Evolutionary conservation across 2,329 filamentous ascomycete genomes (phyloP).

Genomic region (Phyllosticta citrichinensis): DNA sequence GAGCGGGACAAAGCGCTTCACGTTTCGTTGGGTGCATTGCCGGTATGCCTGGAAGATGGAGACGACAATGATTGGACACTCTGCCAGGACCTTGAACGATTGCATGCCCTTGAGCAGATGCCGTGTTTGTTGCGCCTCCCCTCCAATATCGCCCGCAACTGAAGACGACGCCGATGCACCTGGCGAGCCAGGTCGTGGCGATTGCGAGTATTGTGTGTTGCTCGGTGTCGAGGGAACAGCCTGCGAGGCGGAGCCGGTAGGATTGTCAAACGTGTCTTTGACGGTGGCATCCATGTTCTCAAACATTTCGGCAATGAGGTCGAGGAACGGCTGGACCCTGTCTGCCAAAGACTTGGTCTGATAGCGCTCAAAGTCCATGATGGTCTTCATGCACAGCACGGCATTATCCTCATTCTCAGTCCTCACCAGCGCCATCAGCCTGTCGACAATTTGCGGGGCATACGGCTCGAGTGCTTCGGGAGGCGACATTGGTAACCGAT

Average conservation of each 20-base stretch:
- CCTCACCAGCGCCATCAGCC: slow-evolving; percentile 78
- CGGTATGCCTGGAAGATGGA: slow-evolving; percentile 95
- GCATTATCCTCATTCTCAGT: slow-evolving; percentile 98
- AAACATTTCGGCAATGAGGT: slow-evolving; percentile 91
- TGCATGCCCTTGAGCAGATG: slow-evolving; percentile 89
- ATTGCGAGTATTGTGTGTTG: slow-evolving; percentile 62
- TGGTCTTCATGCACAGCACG: slow-evolving; percentile 94
- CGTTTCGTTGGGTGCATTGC: slow-evolving; percentile 66
- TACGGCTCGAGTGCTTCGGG: slow-evolving; percentile 78
- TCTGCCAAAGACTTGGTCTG: slow-evolving; percentile 72
- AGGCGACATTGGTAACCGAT: slow-evolving; percentile 68
- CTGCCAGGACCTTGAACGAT: slow-evolving; percentile 95
- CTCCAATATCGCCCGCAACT: slow-evolving; percentile 59
- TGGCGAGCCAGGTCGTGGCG: slow-evolving; percentile 81
- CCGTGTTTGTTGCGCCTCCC: slow-evolving; percentile 72
- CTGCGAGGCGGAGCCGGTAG: slow-evolving; percentile 36
- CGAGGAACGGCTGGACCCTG: slow-evolving; percentile 82
- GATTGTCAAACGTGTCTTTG: slow-evolving; percentile 85
- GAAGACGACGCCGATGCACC: slow-evolving; percentile 72
- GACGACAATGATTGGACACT: slow-evolving; percentile 97
- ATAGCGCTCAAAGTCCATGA: slow-evolving; percentile 92
- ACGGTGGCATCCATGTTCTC: slow-evolving; percentile 90
- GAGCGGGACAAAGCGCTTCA: slow-evolving; percentile 82
- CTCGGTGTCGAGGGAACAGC: slow-evolving; percentile 54
- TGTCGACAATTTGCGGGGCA: slow-evolving; percentile 77